A percentile compares a stretch with the other conserved stretches of the same genome.
These are phyloP conservation scores for Sclerotinia spermophila DNA, from an alignment of 2,329 filamentous ascomycete species.

Conservation along the genomic window DNA sequence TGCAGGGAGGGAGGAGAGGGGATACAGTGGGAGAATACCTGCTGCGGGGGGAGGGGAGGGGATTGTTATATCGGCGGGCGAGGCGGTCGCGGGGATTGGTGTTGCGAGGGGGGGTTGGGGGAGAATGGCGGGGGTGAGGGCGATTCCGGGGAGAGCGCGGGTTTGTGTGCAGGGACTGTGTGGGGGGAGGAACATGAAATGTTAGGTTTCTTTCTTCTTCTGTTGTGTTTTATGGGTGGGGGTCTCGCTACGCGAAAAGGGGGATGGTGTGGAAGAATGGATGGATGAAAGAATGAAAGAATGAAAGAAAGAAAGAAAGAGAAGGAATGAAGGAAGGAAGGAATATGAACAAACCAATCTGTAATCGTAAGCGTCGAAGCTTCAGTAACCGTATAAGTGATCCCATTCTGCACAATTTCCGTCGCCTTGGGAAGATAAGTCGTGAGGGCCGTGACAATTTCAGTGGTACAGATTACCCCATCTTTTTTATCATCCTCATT, in stretches of 20 bases:
- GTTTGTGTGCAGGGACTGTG: not conserved
- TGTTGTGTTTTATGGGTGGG: not conserved
- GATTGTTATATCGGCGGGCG: not conserved
- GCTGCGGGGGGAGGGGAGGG: not conserved
- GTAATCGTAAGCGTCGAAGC: slow-evolving; percentile 7
- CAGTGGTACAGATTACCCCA: not conserved
- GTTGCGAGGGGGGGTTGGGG: not conserved
- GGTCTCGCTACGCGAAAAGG: not conserved
- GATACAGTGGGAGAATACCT: not conserved
- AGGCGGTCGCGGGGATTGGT: not conserved
- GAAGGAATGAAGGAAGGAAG: no score
- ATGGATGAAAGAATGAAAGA: not conserved
- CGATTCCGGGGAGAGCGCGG: not conserved
- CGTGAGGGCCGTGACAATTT: not conserved
- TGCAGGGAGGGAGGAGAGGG: not conserved
- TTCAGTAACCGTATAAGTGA: slow-evolving; percentile 4
- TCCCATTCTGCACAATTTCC: not conserved
- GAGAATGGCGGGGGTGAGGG: not conserved
- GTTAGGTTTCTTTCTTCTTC: not conserved
- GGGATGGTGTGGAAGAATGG: no score
- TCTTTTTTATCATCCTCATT: not conserved
- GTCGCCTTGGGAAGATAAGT: slow-evolving; percentile 7
- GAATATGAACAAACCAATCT: slow-evolving; percentile 4
- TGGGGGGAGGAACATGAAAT: not conserved
- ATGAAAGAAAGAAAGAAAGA: not conserved